These are phyloP conservation scores for Globisporangium takayamanum DNA, from an alignment of 352 stramenopile genomes.

Conservation along the genomic window DNA sequence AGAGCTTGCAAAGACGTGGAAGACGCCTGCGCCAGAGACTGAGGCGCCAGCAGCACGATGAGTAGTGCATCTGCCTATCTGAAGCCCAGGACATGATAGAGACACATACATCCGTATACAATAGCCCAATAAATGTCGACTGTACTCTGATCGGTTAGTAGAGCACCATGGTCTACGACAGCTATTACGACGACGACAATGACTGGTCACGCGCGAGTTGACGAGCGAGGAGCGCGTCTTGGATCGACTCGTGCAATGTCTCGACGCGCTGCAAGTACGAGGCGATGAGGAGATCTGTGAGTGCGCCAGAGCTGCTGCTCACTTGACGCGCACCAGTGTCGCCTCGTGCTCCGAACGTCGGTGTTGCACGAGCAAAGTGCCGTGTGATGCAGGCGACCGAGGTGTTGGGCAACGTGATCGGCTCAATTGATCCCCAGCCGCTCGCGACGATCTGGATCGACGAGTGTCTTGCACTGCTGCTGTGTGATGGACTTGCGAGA, in stretches of 20 bases:
- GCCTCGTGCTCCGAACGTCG: not conserved
- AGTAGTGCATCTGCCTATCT: not conserved
- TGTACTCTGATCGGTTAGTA: not conserved
- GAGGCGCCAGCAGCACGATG: not conserved
- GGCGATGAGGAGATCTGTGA: constrained; percentile 11
- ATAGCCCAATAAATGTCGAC: not conserved
- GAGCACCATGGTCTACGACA: not conserved
- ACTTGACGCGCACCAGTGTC: not conserved
- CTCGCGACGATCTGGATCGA: not conserved
- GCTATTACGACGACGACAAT: not conserved
- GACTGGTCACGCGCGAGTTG: not conserved
- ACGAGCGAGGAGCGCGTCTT: constrained; percentile 2
- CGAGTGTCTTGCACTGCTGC: too few relatives aligned
- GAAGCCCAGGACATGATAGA: not conserved
- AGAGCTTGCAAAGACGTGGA: constrained; percentile 11
- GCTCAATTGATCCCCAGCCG: not conserved
- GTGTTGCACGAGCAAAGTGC: constrained; percentile 4
- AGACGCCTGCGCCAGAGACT: not conserved
- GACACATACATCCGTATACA: not conserved
- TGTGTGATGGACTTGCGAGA: not conserved
- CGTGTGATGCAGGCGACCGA: not conserved
- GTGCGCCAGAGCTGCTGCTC: not conserved
- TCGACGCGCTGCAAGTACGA: constrained; percentile 5
- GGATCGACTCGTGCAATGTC: constrained; percentile 5
- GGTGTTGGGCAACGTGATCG: constrained; percentile 1